Conservation (phyloP, 1,284 basidiomycete genomes). For the Volvariella volvacea region DNA sequence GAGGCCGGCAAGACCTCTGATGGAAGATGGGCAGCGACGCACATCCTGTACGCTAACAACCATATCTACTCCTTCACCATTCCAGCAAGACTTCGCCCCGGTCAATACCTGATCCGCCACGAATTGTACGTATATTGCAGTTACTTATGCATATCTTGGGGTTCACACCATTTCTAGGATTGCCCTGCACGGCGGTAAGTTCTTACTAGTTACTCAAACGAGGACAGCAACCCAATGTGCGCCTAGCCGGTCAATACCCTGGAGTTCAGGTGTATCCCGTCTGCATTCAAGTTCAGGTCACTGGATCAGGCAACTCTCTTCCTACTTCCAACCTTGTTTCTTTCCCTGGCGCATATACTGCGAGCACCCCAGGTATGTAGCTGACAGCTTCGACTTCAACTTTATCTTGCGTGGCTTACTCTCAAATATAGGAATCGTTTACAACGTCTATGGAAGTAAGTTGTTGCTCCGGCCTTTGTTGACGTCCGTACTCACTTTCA, state of each 20-base stretch:
- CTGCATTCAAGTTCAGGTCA: constrained; percentile 45
- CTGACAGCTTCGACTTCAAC: too few relatives aligned
- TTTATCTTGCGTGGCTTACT: too few relatives aligned
- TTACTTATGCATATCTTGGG: too few relatives aligned
- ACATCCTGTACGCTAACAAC: constrained; percentile 30
- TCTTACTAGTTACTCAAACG: background rate
- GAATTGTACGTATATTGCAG: too few relatives aligned
- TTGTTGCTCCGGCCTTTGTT: too few relatives aligned
- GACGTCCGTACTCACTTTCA: background rate
- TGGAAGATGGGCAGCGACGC: constrained; percentile 40
- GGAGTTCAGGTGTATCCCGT: constrained; percentile 39
- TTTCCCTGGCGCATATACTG: constrained; percentile 47
- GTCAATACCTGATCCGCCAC: constrained; percentile 45
- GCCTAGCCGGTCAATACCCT: constrained; percentile 28
- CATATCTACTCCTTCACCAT: constrained; percentile 40
- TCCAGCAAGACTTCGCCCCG: constrained; percentile 34
- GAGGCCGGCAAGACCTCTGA: constrained; percentile 37
- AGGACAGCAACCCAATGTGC: background rate
- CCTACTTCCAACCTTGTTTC: constrained; percentile 40
- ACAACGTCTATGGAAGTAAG: too few relatives aligned
- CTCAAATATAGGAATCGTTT: too few relatives aligned
- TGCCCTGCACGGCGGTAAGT: constrained; percentile 31
- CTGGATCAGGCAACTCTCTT: constrained; percentile 38
- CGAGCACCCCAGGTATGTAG: constrained; percentile 33
- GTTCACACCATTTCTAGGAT: constrained; percentile 13